Conservation (phyloP, 306 rosid species). For the Dryas octopetala region DNA sequence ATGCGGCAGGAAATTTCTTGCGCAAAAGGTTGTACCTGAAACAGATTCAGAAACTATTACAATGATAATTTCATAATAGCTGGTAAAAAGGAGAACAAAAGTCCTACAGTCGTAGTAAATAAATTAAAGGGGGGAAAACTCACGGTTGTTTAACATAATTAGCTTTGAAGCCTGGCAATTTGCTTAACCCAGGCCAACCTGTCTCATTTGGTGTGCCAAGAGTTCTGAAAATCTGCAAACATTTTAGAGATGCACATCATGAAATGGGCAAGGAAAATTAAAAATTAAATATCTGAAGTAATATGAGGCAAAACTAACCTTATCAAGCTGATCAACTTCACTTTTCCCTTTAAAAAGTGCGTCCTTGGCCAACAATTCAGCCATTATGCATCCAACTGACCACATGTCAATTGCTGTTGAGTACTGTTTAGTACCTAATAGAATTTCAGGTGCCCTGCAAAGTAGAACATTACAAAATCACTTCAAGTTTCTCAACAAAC, state of each 20-base stretch:
- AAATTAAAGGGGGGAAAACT: conserved; percentile 19
- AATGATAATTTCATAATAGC: neutral
- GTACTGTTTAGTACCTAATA: conserved; percentile 70
- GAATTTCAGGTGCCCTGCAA: conserved; percentile 77
- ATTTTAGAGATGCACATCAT: conserved; percentile 22
- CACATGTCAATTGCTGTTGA: conserved; percentile 97
- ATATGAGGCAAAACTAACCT: conserved; percentile 36
- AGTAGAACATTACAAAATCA: no score
- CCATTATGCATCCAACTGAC: conserved; percentile 98
- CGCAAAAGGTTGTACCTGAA: conserved; percentile 67
- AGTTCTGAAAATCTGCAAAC: conserved; percentile 66
- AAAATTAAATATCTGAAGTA: neutral
- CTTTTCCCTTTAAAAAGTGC: conserved; percentile 82
- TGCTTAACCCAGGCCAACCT: conserved; percentile 79
- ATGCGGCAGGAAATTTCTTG: conserved; percentile 76
- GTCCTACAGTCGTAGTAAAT: neutral
- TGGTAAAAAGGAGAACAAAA: neutral
- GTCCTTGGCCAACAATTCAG: conserved; percentile 69
- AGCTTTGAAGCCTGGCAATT: conserved; percentile 64
- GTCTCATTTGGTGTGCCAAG: conserved; percentile 81
- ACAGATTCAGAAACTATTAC: conserved; percentile 22
- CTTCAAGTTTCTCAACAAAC: no score
- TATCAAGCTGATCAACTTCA: conserved; percentile 83
- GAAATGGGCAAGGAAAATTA: neutral
- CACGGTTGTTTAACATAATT: conserved; percentile 75